A percentile compares a stretch with the other conserved stretches of the same genome.
These are phyloP conservation scores for Fragaria iinumae DNA, from an alignment of 306 rosid species.

Conservation along the genomic window DNA sequence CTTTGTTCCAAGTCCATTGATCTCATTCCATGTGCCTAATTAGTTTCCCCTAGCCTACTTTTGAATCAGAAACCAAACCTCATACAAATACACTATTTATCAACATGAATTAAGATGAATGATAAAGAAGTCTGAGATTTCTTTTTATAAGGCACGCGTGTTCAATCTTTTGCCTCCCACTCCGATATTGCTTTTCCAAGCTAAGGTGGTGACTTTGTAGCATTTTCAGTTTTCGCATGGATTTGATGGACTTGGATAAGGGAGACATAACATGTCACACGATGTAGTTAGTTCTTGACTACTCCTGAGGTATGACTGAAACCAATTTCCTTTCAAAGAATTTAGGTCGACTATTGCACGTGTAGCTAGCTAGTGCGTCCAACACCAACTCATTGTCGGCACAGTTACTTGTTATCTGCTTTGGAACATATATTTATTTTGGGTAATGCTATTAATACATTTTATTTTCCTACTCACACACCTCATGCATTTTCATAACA, in stretches of 20 bases:
- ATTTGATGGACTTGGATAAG: conserved; percentile 1
- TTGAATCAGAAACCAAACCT: background rate
- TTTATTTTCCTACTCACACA: too few relatives aligned
- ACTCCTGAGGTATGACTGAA: background rate
- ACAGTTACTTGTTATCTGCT: too few relatives aligned
- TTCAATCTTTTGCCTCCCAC: conserved; percentile 3
- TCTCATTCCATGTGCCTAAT: background rate
- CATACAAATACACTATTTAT: background rate
- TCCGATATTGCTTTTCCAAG: background rate
- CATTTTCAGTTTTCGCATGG: background rate
- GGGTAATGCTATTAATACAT: too few relatives aligned
- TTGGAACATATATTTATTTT: too few relatives aligned
- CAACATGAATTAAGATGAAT: background rate
- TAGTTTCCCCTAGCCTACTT: background rate
- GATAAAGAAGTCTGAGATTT: background rate
- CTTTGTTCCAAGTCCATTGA: background rate
- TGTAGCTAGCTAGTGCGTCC: background rate
- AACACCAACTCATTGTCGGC: background rate
- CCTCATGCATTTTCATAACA: too few relatives aligned
- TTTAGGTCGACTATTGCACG: background rate
- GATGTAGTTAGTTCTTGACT: background rate
- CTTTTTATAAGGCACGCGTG: conserved; percentile 3
- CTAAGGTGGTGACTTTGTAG: background rate
- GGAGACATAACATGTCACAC: background rate
- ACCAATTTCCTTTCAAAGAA: background rate